Evolutionary conservation across 1,284 basidiomycete species (phyloP), one percentile per base, ranked within the genome.

Genomic region (Gymnopus androsaceus): DNA sequence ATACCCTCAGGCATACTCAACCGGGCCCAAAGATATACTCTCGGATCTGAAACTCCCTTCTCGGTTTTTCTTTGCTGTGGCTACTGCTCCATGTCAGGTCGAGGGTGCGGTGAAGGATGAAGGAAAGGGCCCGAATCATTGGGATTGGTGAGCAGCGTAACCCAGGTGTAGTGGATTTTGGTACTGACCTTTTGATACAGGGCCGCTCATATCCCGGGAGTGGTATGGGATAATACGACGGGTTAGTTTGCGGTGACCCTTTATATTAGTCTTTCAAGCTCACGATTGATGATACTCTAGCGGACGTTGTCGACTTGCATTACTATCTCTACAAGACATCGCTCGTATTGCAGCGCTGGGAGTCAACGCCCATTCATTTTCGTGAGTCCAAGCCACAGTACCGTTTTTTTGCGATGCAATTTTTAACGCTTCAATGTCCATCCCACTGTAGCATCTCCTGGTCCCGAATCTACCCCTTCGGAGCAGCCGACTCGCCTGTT

Each of bases 401-500:
- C 52, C 21, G 21, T 28, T 58, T 8, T n/a, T n/a, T 33, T 34
- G 12, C 40, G 23, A 37, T 27, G 36, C 6, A 21, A 41, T 19
- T 28, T 37, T 28, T 53, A 11, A 28, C 28, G 6, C n/a, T 8
- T 14, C 9, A n/a, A 46, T 76, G 77, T 6, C 72, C 78, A n/a
- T n/a, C n/a, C n/a, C n/a, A n/a, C n/a, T n/a, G n/a, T n/a, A 77
- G 77, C 6, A 72, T 78, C 30, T 78, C 78, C 2, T 80, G 78
- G 78, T 71, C 77, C 2, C 69, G 78, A 45, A 76, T 80, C 49
- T 75, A 77, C 52, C 78, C 78, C 5, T 79, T 79, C 55, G 78
- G 74, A 7, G 70, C 75, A 0, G 71, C 73, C 1, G 73, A 75
- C 56, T 79, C 77, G 12, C 78, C 78, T 2, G 66, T 79, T 6